Evolutionary conservation across 495 filamentous ascomycete species (phyloP), one percentile per base, ranked within the genome.

Genomic region (Copromyces sp.): DNA sequence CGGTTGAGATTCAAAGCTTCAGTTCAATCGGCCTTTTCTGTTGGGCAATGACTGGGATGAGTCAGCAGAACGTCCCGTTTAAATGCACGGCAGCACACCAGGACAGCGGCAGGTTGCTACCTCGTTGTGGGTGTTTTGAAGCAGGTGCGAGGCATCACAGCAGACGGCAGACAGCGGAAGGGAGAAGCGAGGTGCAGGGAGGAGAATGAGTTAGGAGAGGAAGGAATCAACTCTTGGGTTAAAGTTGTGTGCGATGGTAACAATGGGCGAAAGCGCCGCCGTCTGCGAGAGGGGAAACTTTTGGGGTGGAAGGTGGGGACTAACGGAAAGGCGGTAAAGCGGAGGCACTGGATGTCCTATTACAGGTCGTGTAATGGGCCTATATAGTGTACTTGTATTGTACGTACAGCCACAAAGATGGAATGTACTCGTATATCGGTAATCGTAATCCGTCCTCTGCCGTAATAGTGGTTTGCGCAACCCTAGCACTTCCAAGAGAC

Each of bases 11-110:
- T 35, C 11, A 61, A 32, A 16, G 47, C 20, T 53, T 53, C 47
- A 59, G 47, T 59, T 59, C 53, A 65, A 65, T 35, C 53, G 53
- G 53, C 53, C 53, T 65, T 65, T 65, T 65, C 53, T 65, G 53
- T 65, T 65, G 53, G 53, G 53, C 53, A 65, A 65, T 65, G 53
- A 65, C 53, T 65, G 53, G 53, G 53, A 65, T 65, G 53, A 65
- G 53, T 65, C 53, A 65, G 53, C 53, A 17, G 53, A 65, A 37
- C 53, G 53, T 65, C 12, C 53, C 53, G 53, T 65, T 7, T 65
- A 17, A 65, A 37, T 65, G 29, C 53, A 65, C 53, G 16, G 53
- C 53, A 65, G 24, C 29, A 12, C 53, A 65, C 53, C 53, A 35
- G 53, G 29, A 65, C 53, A 65, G 53, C 53, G 53, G 29, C 29